These are phyloP conservation scores for Eucalyptus brandiana DNA, from an alignment of 345 rosid genomes.

Conservation along the genomic window DNA sequence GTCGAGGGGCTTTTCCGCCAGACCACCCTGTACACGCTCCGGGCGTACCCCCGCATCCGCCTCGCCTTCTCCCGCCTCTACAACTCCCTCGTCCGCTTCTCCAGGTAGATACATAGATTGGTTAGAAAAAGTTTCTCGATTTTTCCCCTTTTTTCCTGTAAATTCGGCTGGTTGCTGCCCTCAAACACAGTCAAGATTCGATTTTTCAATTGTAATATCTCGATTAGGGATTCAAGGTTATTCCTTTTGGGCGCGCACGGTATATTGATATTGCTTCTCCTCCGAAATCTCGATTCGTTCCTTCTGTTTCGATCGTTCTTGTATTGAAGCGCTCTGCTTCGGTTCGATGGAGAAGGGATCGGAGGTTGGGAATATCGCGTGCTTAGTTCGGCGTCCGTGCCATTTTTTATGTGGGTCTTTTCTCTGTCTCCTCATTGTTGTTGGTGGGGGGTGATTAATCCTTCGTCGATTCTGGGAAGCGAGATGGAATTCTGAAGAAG, in stretches of 20 bases:
- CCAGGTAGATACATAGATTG: neutral
- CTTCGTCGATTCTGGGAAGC: neutral
- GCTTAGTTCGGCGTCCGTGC: neutral
- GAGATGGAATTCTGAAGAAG: neutral
- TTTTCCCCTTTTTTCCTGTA: neutral
- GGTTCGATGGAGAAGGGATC: neutral
- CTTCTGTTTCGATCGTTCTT: neutral
- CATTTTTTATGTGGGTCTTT: neutral
- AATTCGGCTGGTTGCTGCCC: neutral
- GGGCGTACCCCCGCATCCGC: slow-evolving; percentile 25
- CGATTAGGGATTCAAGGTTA: neutral
- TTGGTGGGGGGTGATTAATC: neutral
- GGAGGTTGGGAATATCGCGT: neutral
- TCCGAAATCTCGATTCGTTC: neutral
- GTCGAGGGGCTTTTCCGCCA: slow-evolving; percentile 13
- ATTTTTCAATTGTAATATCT: neutral
- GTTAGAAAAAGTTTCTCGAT: neutral
- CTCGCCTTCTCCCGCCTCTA: slow-evolving; percentile 9
- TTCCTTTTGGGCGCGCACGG: neutral
- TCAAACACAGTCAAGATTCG: neutral
- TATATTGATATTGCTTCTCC: neutral
- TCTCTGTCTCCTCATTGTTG: neutral
- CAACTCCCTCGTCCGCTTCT: neutral
- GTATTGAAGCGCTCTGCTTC: neutral
- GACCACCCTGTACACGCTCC: slow-evolving; percentile 3